These are phyloP conservation scores for Volvox africanus DNA, from an alignment of 139 green algal genomes.

Conservation along the genomic window DNA sequence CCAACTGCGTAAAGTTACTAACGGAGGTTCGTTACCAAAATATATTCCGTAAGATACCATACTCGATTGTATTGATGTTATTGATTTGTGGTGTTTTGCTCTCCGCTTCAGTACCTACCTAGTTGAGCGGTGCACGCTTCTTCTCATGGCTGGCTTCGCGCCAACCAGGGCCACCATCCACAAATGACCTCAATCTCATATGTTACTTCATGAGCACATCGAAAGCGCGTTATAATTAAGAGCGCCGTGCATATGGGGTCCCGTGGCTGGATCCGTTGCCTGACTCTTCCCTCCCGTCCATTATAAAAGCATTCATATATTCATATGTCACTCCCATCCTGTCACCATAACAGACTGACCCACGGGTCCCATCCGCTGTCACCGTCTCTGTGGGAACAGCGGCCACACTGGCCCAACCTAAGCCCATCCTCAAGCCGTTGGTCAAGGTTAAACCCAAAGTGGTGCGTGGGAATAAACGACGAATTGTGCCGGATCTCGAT, in stretches of 20 bases:
- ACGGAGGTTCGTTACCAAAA: no score
- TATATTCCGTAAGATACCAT: no score
- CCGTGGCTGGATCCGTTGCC: neutral
- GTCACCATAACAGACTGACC: neutral
- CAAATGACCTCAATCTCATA: no score
- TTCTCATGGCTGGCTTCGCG: no score
- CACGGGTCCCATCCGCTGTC: neutral
- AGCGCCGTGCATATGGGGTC: neutral
- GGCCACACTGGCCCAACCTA: neutral
- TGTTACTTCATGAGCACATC: no score
- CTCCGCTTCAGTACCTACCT: no score
- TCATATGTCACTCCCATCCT: neutral
- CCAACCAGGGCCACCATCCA: no score
- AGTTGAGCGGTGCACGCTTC: no score
- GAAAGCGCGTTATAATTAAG: no score
- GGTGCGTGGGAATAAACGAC: neutral
- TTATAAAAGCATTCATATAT: neutral
- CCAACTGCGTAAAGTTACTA: neutral
- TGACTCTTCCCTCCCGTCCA: neutral
- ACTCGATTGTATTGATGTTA: no score
- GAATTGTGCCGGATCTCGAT: no score
- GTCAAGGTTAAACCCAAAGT: slow-evolving; percentile 20
- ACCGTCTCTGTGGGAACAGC: neutral
- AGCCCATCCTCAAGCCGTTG: neutral
- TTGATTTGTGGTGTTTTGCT: no score